phyloP scores from a whole-genome alignment of 352 stramenopile species.

The Globisporangium solare region DNA sequence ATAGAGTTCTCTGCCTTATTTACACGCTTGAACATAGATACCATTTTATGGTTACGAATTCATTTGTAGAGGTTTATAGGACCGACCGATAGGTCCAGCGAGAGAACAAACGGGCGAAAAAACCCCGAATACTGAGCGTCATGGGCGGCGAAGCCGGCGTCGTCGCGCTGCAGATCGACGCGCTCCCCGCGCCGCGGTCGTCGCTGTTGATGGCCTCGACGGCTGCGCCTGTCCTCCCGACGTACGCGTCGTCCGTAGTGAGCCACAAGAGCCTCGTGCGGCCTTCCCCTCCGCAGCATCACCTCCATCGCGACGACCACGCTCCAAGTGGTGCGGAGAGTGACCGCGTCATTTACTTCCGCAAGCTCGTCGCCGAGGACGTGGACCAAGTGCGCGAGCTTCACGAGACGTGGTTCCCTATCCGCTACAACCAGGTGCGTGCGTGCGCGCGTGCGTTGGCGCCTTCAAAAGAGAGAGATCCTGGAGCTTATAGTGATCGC shows the following conservation, averaged over 20 bases:
- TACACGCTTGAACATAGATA: not conserved
- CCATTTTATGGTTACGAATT: not conserved
- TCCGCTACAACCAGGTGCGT: slow-evolving; percentile 90
- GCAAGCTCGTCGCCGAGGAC: slow-evolving; percentile 72
- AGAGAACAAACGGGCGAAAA: slow-evolving; percentile 3
- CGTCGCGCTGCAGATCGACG: slow-evolving; percentile 14
- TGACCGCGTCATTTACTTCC: slow-evolving; percentile 59
- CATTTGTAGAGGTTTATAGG: not conserved
- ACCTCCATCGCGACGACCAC: not conserved
- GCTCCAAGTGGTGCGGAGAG: not conserved
- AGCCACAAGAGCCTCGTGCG: not conserved
- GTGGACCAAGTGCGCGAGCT: slow-evolving; percentile 88
- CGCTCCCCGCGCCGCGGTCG: slow-evolving; percentile 3
- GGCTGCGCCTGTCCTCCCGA: too few relatives aligned
- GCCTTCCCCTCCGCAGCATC: not conserved
- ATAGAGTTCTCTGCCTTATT: slow-evolving; percentile 7
- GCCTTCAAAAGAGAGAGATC: too few relatives aligned
- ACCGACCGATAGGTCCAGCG: not conserved
- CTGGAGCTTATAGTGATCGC: not conserved
- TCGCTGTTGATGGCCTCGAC: not conserved
- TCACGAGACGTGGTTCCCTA: slow-evolving; percentile 97
- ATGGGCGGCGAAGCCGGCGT: slow-evolving; percentile 2
- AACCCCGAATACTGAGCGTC: not conserved
- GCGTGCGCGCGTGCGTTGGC: slow-evolving; percentile 6
- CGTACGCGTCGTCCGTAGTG: too few relatives aligned